A percentile compares a stretch with the other conserved stretches of the same genome.
Conservation (phyloP, 768 basidiomycete genomes). For the Nidula microcarpa region DNA sequence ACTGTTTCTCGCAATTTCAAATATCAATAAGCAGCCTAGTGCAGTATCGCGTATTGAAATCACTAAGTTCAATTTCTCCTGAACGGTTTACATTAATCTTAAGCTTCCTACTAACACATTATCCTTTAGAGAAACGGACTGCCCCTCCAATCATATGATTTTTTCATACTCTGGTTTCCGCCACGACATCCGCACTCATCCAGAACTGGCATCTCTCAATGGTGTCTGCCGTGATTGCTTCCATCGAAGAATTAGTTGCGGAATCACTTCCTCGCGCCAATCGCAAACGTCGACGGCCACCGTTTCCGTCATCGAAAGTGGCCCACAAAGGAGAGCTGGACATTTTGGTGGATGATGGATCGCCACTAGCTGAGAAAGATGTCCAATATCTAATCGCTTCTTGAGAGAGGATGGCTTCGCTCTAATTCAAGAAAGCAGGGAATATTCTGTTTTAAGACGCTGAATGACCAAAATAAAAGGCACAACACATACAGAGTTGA, state of each 20-base stretch:
- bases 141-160: no score
- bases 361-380: constrained; percentile 29
- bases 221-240: constrained; percentile 21
- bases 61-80: no score
- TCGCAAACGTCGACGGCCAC: constrained; percentile 11
- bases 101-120: no score
- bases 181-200: constrained; percentile 32
- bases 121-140: no score
- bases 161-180: constrained; percentile 25
- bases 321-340: constrained; percentile 21
- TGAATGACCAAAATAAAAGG: background rate
- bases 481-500: constrained; percentile 24
- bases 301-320: constrained; percentile 10
- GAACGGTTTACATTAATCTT: no score
- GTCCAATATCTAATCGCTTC: constrained; percentile 44
- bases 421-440: constrained; percentile 14
- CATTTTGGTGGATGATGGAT: constrained; percentile 18
- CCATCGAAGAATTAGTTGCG: constrained; percentile 22
- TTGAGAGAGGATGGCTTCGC: constrained; percentile 28
- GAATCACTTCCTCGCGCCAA: constrained; percentile 20
- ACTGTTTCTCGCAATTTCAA: no score
- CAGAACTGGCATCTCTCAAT: constrained; percentile 35
- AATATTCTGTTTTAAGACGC: background rate
- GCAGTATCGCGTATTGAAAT: no score
- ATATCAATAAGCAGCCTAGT: no score